Percentiles rank a stretch among this genome's conserved stretches.
Conservation (phyloP, 2,329 filamentous ascomycete species). For the Arthrobotrys megalospora region DNA sequence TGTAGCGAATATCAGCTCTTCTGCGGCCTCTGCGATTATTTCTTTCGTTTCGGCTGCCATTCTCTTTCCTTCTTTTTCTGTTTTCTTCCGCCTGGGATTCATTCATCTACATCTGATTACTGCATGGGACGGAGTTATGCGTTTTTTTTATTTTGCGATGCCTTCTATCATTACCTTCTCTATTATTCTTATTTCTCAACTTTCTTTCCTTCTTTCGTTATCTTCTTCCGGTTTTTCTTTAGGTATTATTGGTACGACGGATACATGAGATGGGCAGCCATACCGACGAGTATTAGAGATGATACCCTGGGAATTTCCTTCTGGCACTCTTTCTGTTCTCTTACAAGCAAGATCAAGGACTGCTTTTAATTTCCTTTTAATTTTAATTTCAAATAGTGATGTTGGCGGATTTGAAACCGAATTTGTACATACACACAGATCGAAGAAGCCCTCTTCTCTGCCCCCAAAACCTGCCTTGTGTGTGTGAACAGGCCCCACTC, state of each 20-base stretch:
- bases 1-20: background rate
- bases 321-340: conserved; percentile 3
- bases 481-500: too few relatives aligned
- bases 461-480: background rate
- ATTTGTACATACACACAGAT: too few relatives aligned
- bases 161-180: background rate
- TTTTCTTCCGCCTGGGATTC: conserved; percentile 9
- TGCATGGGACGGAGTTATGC: conserved; percentile 30
- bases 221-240: background rate
- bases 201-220: background rate
- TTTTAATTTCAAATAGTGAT: conserved; percentile 1
- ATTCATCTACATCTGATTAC: conserved; percentile 14
- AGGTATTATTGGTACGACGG: background rate
- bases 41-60: background rate
- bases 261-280: conserved; percentile 9
- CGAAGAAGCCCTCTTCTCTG: background rate
- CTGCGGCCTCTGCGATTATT: conserved; percentile 1
- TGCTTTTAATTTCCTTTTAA: conserved; percentile 5
- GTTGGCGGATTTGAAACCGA: background rate
- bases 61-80: background rate
- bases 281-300: conserved; percentile 18
- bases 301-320: conserved; percentile 4
- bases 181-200: background rate
- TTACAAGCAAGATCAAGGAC: background rate
- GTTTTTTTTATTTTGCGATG: background rate